Base-by-base conservation (phyloP, 345 rosid species). In the Boechera retrofracta region DNA sequence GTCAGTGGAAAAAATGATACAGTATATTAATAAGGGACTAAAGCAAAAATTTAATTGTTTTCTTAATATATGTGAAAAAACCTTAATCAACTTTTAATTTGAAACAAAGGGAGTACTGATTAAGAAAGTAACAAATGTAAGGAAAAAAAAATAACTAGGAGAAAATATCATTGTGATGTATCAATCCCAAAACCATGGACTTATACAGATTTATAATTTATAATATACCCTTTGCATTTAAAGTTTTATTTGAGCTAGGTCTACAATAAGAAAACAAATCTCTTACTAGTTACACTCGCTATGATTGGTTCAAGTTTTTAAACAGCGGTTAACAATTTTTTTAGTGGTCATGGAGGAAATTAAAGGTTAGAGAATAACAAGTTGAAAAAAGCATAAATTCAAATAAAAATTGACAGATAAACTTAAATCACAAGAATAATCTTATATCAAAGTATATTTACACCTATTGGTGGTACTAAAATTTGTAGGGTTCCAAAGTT, bases 161-260 rank as follows among this genome's bases (percentile, higher is more conserved):
- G n/a, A 73, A 29, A 10, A 11, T 6, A 63, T 39, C 51, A 53
- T 9, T 31, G 18, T 18, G 45, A 52, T 64, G 71, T 18, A 74
- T 54, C 55, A 6, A 2, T 54, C 71, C 77, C 64, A 32, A 42
- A 31, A 54, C 66, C 36, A 64, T 44, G 71, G 71, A 64, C 16
- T 56, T 41, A 3, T 74, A 44, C 77, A 65, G 3, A 44, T 42
- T 12, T 0, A 29, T 32, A 9, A 55, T 21, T n/a, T 42, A 42
- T 32, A 32, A 41, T 42, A 56, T 7, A 31, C 8, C 12, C 18
- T 39, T 29, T 63, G 33, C 53, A 72, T 32, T 52, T 18, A 16
- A 29, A 15, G 38, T 47, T 13, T 36, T 60, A 4, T 48, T 72
- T 72, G 10, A 45, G 75, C 56, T 21, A 70, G 45, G 75, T 58